A percentile compares a stretch with the other conserved stretches of the same genome.
Conservation (phyloP, 192 early-diverging fungal genomes). For the Diversispora epigaea region DNA sequence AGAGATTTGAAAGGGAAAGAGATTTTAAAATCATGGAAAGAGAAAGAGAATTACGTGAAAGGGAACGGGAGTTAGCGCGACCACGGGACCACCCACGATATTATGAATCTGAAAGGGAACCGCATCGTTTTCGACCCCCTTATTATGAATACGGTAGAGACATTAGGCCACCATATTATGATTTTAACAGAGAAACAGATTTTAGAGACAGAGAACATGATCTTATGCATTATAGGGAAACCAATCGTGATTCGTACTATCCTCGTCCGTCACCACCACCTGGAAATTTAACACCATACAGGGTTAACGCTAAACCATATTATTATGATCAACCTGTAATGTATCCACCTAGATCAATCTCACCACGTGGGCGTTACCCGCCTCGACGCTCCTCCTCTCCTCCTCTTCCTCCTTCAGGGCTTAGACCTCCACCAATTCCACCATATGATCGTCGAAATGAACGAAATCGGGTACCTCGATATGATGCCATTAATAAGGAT, state of each 20-base stretch:
- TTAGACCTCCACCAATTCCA: not conserved
- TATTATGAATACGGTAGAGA: slow-evolving; percentile 17
- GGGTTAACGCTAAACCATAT: slow-evolving; percentile 1
- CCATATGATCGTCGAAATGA: slow-evolving; percentile 15
- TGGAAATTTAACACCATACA: not conserved
- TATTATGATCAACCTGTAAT: not conserved
- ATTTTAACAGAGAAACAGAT: slow-evolving; percentile 4
- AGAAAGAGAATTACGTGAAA: slow-evolving; percentile 2
- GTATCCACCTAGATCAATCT: slow-evolving; percentile 2
- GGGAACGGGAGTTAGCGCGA: slow-evolving; percentile 1
- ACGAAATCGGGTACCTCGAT: slow-evolving; percentile 13
- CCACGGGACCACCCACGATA: not conserved
- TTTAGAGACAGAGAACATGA: slow-evolving; percentile 17
- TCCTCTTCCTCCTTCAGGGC: not conserved
- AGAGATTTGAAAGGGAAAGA: slow-evolving; percentile 4
- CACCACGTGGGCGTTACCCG: slow-evolving; percentile 3
- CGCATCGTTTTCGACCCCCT: not conserved
- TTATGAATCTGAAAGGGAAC: slow-evolving; percentile 1
- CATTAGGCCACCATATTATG: not conserved
- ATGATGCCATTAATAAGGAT: not conserved
- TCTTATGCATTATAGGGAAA: not conserved
- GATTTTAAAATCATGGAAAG: slow-evolving; percentile 4
- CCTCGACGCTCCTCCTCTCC: slow-evolving; percentile 2
- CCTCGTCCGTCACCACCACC: not conserved
- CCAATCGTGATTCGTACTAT: not conserved